These are phyloP conservation scores for Geranium brycei DNA, from an alignment of 345 rosid species.

Conservation along the genomic window DNA sequence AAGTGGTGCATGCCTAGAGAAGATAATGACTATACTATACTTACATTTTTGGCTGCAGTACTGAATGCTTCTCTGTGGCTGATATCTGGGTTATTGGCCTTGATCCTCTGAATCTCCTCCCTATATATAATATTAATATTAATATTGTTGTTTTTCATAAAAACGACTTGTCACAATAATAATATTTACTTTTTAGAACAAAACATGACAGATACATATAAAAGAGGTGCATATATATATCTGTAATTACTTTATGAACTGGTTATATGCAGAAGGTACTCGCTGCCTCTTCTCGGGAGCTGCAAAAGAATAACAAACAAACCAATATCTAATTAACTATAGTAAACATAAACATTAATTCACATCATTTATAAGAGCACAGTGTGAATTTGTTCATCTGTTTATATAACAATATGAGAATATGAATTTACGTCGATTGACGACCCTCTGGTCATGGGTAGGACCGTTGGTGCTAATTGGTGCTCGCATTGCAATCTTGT, in stretches of 20 bases:
- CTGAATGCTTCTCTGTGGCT: slow-evolving; percentile 98
- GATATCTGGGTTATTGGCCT: slow-evolving; percentile 88
- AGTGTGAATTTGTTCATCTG: no score
- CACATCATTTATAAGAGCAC: no score
- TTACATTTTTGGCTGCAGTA: slow-evolving; percentile 94
- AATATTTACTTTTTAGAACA: no score
- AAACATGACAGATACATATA: no score
- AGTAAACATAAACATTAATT: no score
- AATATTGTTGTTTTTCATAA: not conserved
- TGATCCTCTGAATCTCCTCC: slow-evolving; percentile 98
- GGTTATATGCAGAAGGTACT: slow-evolving; percentile 94
- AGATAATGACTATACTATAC: slow-evolving; percentile 6
- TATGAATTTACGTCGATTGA: slow-evolving; percentile 58
- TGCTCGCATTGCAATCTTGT: slow-evolving; percentile 35
- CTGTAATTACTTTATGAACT: slow-evolving; percentile 69
- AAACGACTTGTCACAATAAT: not conserved
- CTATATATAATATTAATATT: slow-evolving; percentile 16
- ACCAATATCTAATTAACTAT: not conserved
- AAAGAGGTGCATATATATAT: not conserved
- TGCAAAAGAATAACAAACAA: slow-evolving; percentile 24
- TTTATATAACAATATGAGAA: not conserved
- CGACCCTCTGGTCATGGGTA: slow-evolving; percentile 34
- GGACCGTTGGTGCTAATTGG: slow-evolving; percentile 10
- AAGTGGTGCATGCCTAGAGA: not conserved
- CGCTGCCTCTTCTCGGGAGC: slow-evolving; percentile 99